Base-by-base conservation (phyloP, 2,329 filamentous ascomycete genomes). In the Lasiodiplodia citricola region DNA sequence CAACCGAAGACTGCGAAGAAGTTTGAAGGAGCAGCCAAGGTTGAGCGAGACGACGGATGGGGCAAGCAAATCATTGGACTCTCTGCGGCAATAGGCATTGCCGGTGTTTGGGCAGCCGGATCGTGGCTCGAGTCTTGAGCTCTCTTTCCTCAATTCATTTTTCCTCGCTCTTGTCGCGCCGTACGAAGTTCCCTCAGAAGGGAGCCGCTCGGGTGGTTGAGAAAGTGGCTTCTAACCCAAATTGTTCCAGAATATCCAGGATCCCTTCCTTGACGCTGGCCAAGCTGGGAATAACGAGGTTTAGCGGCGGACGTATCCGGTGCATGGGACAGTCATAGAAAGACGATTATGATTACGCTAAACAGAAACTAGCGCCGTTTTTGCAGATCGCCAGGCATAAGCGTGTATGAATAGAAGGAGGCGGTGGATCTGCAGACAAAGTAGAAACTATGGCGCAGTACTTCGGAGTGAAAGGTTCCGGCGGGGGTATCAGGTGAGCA, bases 51-150 rank as follows among this genome's bases (percentile, higher is more conserved):
- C 52, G 74, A 77, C 23, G 74, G 76, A 3, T 83, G 80, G 79
- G 68, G 75, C 8, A 83, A 81, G 69, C 79, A 82, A 69, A 70
- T 75, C 16, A 73, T 80, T 31, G 82, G 82, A 23, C 77, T 77
- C 31, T 77, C 76, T 8, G 79, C 80, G 0, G 70, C 83, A 62
- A 68, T 78, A 6, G 81, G 78, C 4, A 78, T 80, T 70, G 77
- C 77, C 14, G 78, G 77, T 6, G 73, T 79, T 4, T 83, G 82
- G 82, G 71, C 77, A 14, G 80, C 75, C 44, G 81, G 78, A 7
- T 80, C 78, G 35, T 81, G 75, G 76, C 68, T 81, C 1, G 80
- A 82, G 62, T 52, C 66, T 23, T 66, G 66, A 56, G 50, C 18
- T 16, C 23, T 38, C 44, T 35, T 35, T 44, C 25, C 18, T 18